Percentiles rank a stretch among this genome's conserved stretches.
Evolutionary conservation across 495 filamentous ascomycete species (phyloP).

Genomic region (Xylaria castorea): DNA sequence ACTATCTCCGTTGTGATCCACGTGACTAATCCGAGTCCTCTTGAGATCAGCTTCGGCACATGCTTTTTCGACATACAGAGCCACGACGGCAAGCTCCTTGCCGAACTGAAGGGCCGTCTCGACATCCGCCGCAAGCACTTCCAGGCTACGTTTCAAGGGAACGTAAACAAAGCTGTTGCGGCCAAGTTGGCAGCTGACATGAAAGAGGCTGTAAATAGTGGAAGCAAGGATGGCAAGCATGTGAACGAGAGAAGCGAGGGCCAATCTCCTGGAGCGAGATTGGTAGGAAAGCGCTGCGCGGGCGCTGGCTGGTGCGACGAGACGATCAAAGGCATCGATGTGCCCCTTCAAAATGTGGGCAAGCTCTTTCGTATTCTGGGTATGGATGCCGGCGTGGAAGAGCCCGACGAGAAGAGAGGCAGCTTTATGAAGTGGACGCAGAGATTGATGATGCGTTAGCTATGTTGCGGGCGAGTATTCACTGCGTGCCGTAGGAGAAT

Average conservation of each 20-base stretch:
- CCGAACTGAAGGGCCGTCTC: constrained; percentile 36
- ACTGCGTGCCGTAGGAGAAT: not conserved
- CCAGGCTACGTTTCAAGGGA: constrained; percentile 28
- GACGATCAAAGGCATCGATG: constrained; percentile 35
- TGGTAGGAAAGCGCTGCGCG: constrained; percentile 33
- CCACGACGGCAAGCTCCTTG: constrained; percentile 31
- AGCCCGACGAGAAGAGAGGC: not conserved
- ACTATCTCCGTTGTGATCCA: constrained; percentile 26
- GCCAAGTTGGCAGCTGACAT: constrained; percentile 20
- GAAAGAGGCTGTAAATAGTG: not conserved
- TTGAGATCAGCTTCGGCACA: constrained; percentile 43
- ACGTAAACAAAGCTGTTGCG: constrained; percentile 25
- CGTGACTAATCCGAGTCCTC: constrained; percentile 37
- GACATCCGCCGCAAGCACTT: constrained; percentile 32
- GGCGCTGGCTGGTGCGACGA: constrained; percentile 41
- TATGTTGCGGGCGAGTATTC: not conserved
- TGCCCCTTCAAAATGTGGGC: constrained; percentile 26
- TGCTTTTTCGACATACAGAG: constrained; percentile 39
- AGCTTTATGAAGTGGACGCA: constrained; percentile 7
- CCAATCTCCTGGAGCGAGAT: not conserved
- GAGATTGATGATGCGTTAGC: constrained; percentile 8
- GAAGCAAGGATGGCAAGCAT: not conserved
- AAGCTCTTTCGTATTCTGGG: constrained; percentile 30
- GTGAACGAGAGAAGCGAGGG: not conserved
- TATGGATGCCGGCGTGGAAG: not conserved